Evolutionary conservation across 805 yeast genomes (phyloP), one percentile per base, ranked within the genome.

Genomic region (Brettanomyces bruxellensis): DNA sequence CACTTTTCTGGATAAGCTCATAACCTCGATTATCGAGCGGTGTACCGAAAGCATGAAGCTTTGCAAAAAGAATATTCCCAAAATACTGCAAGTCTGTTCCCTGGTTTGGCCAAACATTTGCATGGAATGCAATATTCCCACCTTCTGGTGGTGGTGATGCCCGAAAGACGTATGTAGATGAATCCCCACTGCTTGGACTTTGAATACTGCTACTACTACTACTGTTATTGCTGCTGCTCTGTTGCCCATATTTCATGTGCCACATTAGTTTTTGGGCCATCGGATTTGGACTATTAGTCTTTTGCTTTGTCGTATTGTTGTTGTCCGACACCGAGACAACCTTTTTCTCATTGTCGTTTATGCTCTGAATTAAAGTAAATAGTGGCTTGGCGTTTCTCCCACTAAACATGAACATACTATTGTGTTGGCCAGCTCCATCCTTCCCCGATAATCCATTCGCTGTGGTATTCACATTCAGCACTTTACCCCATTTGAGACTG

Each of bases 401-500:
- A 22, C 37, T 38, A 38, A 46, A 38, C 25, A 40, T 37, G 13
- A 23, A 44, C 14, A 30, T 12, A 25, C n/a, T 32, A 5, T 30
- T 13, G 5, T 25, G 7, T 14, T 30, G 22, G 5, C n/a, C 14
- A 14, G 18, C 8, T 24, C n/a, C 35, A 5, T 12, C 7, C 22
- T 23, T 25, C 7, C 41, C 41, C 12, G 11, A 32, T 9, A 13
- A 13, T 6, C 25, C 24, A 23, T 25, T 23, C 4, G 38, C 28
- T 14, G 6, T n/a, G 5, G 45, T 38, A 51, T 49, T 28, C 35
- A 69, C 51, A 2, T 67, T 64, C 41, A 64, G 51, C n/a, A 67
- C 64, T 37, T 65, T 65, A 12, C 72, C 68, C 75, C 77, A 74
- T 28, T 73, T 69, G 28, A 73, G 55, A 28, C 61, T 64, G 34